A percentile compares a stretch with the other conserved stretches of the same genome.
Conservation (phyloP, 768 basidiomycete genomes). For the Lentinula guzmanii region DNA sequence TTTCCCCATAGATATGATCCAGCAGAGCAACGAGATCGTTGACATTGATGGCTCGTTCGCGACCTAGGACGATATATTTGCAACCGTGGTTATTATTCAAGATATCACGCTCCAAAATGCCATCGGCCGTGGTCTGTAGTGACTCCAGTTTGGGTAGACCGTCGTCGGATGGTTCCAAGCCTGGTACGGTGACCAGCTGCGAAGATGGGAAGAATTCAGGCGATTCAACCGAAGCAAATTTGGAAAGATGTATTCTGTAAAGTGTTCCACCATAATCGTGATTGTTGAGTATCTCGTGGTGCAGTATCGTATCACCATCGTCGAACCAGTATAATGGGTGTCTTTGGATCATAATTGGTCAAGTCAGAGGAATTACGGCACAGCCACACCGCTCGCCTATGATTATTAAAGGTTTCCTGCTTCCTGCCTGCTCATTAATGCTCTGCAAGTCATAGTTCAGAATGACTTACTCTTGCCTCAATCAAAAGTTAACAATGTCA, state of each 20-base stretch:
- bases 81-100: background rate
- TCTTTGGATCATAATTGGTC: background rate
- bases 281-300: slow-evolving; percentile 4
- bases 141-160: background rate
- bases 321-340: slow-evolving; percentile 61
- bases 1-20: slow-evolving; percentile 63
- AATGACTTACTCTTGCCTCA: too few species aligned
- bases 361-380: too few species aligned
- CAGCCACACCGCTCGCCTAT: too few species aligned
- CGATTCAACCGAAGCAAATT: slow-evolving; percentile 35
- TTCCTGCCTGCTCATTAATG: too few species aligned
- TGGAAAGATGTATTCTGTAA: slow-evolving; percentile 54
- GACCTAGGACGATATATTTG: slow-evolving; percentile 25
- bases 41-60: slow-evolving; percentile 27
- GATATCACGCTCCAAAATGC: background rate
- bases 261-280: slow-evolving; percentile 26
- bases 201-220: slow-evolving; percentile 1
- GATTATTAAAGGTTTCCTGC: too few species aligned
- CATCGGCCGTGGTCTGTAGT: background rate
- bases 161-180: background rate
- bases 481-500: too few species aligned
- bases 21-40: slow-evolving; percentile 52
- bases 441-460: too few species aligned
- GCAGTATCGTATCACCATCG: slow-evolving; percentile 55
- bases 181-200: background rate